Conservation (phyloP, 305 asterid genomes). For the Solanum hybrid region DNA sequence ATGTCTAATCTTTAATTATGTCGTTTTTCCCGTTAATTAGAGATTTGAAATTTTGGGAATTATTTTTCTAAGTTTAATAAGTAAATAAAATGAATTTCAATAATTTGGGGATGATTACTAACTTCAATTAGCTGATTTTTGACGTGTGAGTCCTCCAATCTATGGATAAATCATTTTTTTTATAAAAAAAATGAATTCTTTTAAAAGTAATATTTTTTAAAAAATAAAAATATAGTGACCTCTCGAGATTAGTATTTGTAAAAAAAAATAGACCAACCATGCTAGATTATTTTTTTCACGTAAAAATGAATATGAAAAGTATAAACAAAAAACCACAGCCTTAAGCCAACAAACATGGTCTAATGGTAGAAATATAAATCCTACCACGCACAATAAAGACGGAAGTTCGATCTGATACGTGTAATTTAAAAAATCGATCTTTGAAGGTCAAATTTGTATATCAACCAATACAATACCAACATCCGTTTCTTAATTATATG, state of each 20-base stretch:
- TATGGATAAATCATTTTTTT: not conserved
- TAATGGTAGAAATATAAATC: too few species aligned
- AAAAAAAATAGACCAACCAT: not conserved
- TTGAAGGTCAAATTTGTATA: too few species aligned
- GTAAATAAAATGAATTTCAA: not conserved
- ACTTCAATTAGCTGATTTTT: not conserved
- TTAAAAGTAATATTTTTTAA: not conserved
- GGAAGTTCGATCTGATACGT: not conserved
- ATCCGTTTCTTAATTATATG: not conserved
- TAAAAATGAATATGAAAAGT: not conserved
- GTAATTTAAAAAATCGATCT: not conserved
- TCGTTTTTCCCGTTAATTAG: not conserved
- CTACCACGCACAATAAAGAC: not conserved
- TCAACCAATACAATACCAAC: not conserved
- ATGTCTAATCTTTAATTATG: too few species aligned
- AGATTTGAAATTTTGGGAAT: not conserved
- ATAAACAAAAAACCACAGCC: not conserved
- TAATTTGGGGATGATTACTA: not conserved
- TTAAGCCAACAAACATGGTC: not conserved
- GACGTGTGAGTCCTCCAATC: not conserved
- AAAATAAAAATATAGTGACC: not conserved
- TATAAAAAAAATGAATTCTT: too few species aligned
- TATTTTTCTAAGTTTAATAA: not conserved
- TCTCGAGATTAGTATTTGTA: not conserved
- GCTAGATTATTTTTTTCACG: not conserved